Evolutionary conservation across 768 basidiomycete species (phyloP), one percentile per base, ranked within the genome.

Genomic region (Trametes sanguinea): DNA sequence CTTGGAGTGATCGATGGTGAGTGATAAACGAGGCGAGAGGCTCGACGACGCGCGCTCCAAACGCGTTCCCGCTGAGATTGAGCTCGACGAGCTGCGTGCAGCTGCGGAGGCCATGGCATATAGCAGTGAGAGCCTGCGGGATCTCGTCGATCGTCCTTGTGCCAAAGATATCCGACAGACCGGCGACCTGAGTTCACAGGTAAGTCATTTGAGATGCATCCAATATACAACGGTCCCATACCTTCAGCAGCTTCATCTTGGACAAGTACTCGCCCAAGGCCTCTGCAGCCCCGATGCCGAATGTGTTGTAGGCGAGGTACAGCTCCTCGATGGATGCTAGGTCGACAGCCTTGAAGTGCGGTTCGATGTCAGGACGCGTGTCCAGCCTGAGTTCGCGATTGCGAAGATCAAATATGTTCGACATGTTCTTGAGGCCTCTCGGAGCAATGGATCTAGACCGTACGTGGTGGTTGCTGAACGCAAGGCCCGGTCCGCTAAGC

Each of bases 131-230:
- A 14, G 10, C 22, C 27, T 48, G 47, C 6, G 47, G 47, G 47
- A 29, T 30, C 10, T 29, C 47, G 47, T 48, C 47, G 47, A 48
- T 48, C 47, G 50, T 51, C n/a, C 50, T 51, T 33, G 50, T 51
- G 32, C 50, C 32, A 14, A 51, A 51, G 50, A 51, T 33, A 16
- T 50, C 48, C 13, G 48, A 50, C 48, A 50, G 48, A 50, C 48
- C 30, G 6, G 48, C 48, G 0, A 33, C 50, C 30, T 37, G 35
- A 37, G 35, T 6, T 37, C 2, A 37, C 6, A 6, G 35, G 35
- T n/a, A 22, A 7, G 8, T 27, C 8, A 7, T 22, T n/a, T 8
- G 14, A n/a, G 44, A 8, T 7, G 44, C 44, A 16, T 33, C 16
- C 32, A 14, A 9, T 14, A 16, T 33, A 30, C 32, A 14, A 1